A percentile compares a stretch with the other conserved stretches of the same genome.
Evolutionary conservation across 2,329 filamentous ascomycete species (phyloP).

Genomic region (Monosporascus sp.): DNA sequence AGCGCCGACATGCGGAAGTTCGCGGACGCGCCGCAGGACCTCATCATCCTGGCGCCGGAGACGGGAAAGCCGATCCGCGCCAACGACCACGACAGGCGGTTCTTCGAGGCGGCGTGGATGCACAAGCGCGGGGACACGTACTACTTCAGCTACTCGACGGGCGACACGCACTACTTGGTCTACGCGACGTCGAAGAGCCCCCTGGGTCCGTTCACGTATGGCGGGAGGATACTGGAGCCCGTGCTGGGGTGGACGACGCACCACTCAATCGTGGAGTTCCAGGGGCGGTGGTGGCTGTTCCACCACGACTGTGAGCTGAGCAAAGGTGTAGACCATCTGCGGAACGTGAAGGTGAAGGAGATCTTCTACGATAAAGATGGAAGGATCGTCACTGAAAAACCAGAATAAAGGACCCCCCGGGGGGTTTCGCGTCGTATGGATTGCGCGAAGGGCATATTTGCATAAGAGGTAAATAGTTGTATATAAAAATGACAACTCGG

Average conservation of each 20-base stretch:
- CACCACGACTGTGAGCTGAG: slow-evolving; percentile 70
- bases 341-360: slow-evolving; percentile 70
- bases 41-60: slow-evolving; percentile 59
- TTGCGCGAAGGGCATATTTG: no score
- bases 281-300: slow-evolving; percentile 68
- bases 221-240: slow-evolving; percentile 65
- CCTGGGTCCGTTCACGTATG: slow-evolving; percentile 67
- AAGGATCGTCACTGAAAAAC: slow-evolving; percentile 46
- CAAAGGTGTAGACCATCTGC: slow-evolving; percentile 62
- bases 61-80: slow-evolving; percentile 53
- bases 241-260: slow-evolving; percentile 79
- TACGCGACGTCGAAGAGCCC: slow-evolving; percentile 63
- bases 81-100: slow-evolving; percentile 66
- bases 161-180: slow-evolving; percentile 68
- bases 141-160: slow-evolving; percentile 74
- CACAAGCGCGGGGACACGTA: slow-evolving; percentile 66
- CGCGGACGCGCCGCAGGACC: slow-evolving; percentile 47
- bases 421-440: no score
- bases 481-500: no score
- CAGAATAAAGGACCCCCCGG: slow-evolving; percentile 12
- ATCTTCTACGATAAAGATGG: slow-evolving; percentile 65
- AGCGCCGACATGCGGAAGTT: slow-evolving; percentile 62
- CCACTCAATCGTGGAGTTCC: slow-evolving; percentile 71
- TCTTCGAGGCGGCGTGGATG: slow-evolving; percentile 79
- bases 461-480: no score